Conservation (phyloP, 148 eudicot species). For the Vaccinium corymbosum region DNA sequence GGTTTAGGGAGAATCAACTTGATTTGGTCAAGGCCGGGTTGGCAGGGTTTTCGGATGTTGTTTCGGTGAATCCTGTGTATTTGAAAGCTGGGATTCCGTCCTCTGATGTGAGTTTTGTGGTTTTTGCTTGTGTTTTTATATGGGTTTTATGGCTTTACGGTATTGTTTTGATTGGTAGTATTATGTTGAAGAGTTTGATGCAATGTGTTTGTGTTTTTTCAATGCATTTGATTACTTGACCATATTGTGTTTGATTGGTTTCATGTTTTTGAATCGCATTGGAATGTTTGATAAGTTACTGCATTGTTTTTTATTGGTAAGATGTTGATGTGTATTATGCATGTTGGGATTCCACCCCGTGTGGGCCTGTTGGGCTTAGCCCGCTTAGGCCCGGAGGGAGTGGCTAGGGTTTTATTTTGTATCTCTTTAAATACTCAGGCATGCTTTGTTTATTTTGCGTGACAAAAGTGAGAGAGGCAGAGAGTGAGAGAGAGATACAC, state of each 20-base stretch:
- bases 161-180: background rate
- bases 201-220: background rate
- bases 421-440: no score
- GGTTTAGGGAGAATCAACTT: slow-evolving; percentile 69
- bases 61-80: slow-evolving; percentile 82
- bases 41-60: slow-evolving; percentile 60
- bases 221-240: background rate
- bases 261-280: background rate
- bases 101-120: slow-evolving; percentile 37
- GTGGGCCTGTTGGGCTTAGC: no score
- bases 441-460: no score
- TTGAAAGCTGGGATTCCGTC: slow-evolving; percentile 71
- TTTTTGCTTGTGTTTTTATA: background rate
- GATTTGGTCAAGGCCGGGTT: slow-evolving; percentile 71
- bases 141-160: background rate
- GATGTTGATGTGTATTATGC: background rate
- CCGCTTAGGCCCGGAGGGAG: no score
- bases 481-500: no score
- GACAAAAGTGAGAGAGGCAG: no score
- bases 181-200: background rate
- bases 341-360: no score
- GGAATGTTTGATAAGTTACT: background rate
- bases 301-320: background rate
- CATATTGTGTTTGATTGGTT: background rate
- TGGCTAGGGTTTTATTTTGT: no score